A percentile compares a stretch with the other conserved stretches of the same genome.
phyloP scores from a whole-genome alignment of 352 stramenopile genomes.

The Phytophthora cryptogea region DNA sequence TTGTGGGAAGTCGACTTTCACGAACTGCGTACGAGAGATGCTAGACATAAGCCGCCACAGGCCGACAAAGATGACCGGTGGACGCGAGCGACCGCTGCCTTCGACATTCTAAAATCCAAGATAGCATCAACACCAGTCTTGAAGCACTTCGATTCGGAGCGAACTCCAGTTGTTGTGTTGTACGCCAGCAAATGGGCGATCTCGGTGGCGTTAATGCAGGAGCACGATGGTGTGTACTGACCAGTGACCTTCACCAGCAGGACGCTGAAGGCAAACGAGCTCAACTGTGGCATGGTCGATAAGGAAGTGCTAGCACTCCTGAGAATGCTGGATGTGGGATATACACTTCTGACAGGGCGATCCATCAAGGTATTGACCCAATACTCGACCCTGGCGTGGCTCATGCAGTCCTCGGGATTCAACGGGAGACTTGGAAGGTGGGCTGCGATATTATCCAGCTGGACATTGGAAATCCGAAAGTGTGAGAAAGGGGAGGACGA shows the following conservation, averaged over 20 bases:
- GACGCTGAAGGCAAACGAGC: conserved; percentile 18
- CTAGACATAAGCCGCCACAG: too few species aligned
- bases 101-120: too few species aligned
- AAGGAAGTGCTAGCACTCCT: conserved; percentile 8
- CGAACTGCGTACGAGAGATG: background rate
- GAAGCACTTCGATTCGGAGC: too few species aligned
- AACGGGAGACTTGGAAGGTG: conserved; percentile 3
- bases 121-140: too few species aligned
- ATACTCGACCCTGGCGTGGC: conserved; percentile 10
- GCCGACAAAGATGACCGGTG: too few species aligned
- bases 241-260: conserved; percentile 20
- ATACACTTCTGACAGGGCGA: conserved; percentile 6
- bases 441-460: background rate
- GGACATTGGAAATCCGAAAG: background rate
- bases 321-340: conserved; percentile 6
- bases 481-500: background rate
- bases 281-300: conserved; percentile 15
- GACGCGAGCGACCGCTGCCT: too few species aligned
- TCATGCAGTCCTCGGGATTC: background rate
- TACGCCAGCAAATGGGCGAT: too few species aligned
- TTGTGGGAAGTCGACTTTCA: background rate
- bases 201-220: too few species aligned
- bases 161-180: too few species aligned
- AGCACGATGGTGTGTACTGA: background rate
- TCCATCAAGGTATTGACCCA: conserved; percentile 7